phyloP scores from a whole-genome alignment of 2,329 filamentous ascomycete species.

The Fusarium praegraminearum region DNA sequence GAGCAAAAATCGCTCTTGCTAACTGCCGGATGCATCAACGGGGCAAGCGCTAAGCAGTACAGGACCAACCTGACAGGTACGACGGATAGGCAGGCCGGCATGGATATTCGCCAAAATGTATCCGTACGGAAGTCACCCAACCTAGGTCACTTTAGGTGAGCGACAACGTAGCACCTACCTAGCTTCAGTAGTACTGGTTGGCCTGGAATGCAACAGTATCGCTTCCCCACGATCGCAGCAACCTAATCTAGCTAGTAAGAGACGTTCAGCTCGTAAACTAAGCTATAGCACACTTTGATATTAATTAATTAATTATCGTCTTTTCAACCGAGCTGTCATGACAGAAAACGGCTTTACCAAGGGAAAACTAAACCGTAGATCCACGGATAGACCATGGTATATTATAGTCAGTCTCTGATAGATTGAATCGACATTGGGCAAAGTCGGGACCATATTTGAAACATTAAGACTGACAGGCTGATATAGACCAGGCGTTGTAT shows the following conservation, averaged over 20 bases:
- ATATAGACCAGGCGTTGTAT: slow-evolving; percentile 17
- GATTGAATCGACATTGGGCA: slow-evolving; percentile 1
- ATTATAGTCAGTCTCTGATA: slow-evolving; percentile 1
- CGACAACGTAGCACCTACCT: slow-evolving; percentile 13
- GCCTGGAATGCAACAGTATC: slow-evolving; percentile 26
- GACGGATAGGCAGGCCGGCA: background rate
- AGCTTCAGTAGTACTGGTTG: background rate
- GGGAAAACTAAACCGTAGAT: slow-evolving; percentile 11
- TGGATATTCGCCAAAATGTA: background rate
- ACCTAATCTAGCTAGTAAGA: slow-evolving; percentile 13
- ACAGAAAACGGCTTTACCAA: background rate
- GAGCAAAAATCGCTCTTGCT: background rate
- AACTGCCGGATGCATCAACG: background rate
- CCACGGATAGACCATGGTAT: slow-evolving; percentile 1
- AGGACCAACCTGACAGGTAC: too few species aligned
- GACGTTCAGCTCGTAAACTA: background rate
- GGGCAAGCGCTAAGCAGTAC: background rate
- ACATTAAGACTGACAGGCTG: slow-evolving; percentile 18
- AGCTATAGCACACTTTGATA: slow-evolving; percentile 23
- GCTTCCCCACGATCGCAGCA: slow-evolving; percentile 32
- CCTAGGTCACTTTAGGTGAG: background rate
- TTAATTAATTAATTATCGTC: slow-evolving; percentile 8
- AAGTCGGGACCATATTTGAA: slow-evolving; percentile 15
- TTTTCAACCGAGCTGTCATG: slow-evolving; percentile 2
- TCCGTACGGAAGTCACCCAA: background rate